Conservation (phyloP, 2,329 filamentous ascomycete genomes). For the Exophiala mesophila region DNA sequence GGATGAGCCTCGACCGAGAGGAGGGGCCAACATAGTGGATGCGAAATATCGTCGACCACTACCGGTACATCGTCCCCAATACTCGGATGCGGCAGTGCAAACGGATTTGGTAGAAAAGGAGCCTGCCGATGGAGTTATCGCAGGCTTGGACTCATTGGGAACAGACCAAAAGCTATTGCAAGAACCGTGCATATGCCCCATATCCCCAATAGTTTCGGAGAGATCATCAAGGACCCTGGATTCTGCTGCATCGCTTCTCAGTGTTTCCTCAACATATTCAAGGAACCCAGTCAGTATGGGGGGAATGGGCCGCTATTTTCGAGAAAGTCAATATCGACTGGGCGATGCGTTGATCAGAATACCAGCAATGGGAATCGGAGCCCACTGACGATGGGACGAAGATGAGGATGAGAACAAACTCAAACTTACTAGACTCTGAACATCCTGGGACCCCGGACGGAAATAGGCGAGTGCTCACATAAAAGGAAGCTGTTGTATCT, state of each 20-base stretch:
- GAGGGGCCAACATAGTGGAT: neutral
- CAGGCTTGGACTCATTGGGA: neutral
- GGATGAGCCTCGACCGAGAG: neutral
- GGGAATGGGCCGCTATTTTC: constrained; percentile 14
- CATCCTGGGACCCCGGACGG: too few species aligned
- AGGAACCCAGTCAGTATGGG: constrained; percentile 15
- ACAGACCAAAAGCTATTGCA: neutral
- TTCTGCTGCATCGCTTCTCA: constrained; percentile 1
- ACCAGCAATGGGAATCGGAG: constrained; percentile 2
- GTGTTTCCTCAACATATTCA: constrained; percentile 2
- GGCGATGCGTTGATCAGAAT: constrained; percentile 11
- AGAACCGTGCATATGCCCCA: neutral
- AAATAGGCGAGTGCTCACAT: too few species aligned
- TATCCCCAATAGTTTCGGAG: constrained; percentile 4
- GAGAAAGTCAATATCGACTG: constrained; percentile 14
- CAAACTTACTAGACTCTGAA: too few species aligned
- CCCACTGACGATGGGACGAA: too few species aligned
- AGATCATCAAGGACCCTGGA: constrained; percentile 1
- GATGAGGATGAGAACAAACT: too few species aligned
- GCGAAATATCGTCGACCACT: neutral
- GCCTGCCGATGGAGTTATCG: neutral
- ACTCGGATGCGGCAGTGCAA: constrained; percentile 13
- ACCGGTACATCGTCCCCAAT: neutral
- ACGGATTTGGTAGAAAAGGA: constrained; percentile 4
- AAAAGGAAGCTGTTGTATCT: too few species aligned